Percentiles rank a stretch among this genome's conserved stretches.
These are phyloP conservation scores for Cokeromyces recurvatus DNA, from an alignment of 371 early-diverging fungal genomes.

Conservation along the genomic window DNA sequence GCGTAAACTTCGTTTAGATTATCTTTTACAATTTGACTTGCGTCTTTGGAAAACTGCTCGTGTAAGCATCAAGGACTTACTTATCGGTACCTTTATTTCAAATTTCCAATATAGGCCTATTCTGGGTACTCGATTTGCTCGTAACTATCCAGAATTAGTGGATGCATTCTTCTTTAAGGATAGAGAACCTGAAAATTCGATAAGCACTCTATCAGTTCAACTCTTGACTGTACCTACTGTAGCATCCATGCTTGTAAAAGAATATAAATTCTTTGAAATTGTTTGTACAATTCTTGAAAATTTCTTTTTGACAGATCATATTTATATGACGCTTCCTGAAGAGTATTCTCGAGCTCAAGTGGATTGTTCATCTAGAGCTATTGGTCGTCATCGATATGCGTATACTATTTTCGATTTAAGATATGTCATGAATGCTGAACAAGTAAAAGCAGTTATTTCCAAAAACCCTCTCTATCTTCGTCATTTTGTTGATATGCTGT, in stretches of 20 bases:
- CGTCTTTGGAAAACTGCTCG: slow-evolving; percentile 89
- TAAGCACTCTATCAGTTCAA: slow-evolving; percentile 88
- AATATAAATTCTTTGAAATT: slow-evolving; percentile 71
- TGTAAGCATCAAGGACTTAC: slow-evolving; percentile 72
- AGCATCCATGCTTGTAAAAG: slow-evolving; percentile 72
- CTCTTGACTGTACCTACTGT: slow-evolving; percentile 91
- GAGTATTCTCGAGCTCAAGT: slow-evolving; percentile 49
- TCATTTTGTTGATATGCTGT: slow-evolving; percentile 74
- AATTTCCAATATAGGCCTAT: slow-evolving; percentile 74
- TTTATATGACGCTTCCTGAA: slow-evolving; percentile 30
- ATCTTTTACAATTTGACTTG: slow-evolving; percentile 76
- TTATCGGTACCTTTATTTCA: slow-evolving; percentile 80
- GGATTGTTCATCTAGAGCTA: slow-evolving; percentile 69
- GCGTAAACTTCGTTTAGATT: slow-evolving; percentile 69
- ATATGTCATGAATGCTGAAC: slow-evolving; percentile 67
- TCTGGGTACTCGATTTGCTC: slow-evolving; percentile 64
- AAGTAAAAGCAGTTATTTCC: slow-evolving; percentile 51
- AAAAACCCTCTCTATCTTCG: slow-evolving; percentile 60
- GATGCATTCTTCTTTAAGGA: slow-evolving; percentile 78
- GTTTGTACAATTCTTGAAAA: slow-evolving; percentile 63
- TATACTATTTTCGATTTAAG: slow-evolving; percentile 83
- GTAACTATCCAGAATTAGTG: slow-evolving; percentile 74
- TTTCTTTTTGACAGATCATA: slow-evolving; percentile 64
- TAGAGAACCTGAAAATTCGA: slow-evolving; percentile 83
- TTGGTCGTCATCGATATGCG: slow-evolving; percentile 76